Base-by-base conservation (phyloP, 768 basidiomycete genomes). In the Leccinum arenicola region DNA sequence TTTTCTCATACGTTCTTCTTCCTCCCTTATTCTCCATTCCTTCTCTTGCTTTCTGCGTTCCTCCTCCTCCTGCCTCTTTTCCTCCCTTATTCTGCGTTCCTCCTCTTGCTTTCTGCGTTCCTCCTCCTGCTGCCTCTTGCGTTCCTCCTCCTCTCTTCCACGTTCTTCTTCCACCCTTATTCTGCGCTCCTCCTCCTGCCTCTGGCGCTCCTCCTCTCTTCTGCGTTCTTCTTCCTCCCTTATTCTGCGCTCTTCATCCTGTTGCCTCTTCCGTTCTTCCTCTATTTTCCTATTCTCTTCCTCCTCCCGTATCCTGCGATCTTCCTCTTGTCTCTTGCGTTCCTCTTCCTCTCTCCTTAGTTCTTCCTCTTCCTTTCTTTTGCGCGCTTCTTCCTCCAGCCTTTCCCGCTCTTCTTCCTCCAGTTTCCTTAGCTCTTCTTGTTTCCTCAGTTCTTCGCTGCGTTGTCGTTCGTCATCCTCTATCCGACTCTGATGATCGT, bases 211-310 rank as follows among this genome's bases (percentile, higher is more conserved):
- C 11, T 33, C 31, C 31, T 12, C 11, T 33, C 33, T 58, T 51
- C 31, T 54, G 10, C 8, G n/a, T 11, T 48, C 50, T 61, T 63
- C 52, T 61, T 60, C 56, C 8, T 64, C 62, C 21, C 51, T 27
- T 8, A 10, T 31, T 14, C 21, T 21, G 10, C 12, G 5, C 12
- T 33, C 33, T 15, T 54, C 68, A 8, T 67, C 69, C 59, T 82
- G 81, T 70, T 77, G 80, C 31, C 63, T 70, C 57, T 77, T 77
- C 50, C 78, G 77, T 4, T 79, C 77, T 36, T 76, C 78, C 54
- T 77, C 76, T 19, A 51, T 33, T 50, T 51, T 54, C 38, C 27
- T 54, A 2, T 2, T 19, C 5, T 51, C 52, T 21, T 55, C 55
- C 6, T 53, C 58, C 33, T 55, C 50, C n/a, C 21, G 45, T 47